These are phyloP conservation scores for Penicillium janthinellum DNA, from an alignment of 2,329 filamentous ascomycete species.

Conservation along the genomic window DNA sequence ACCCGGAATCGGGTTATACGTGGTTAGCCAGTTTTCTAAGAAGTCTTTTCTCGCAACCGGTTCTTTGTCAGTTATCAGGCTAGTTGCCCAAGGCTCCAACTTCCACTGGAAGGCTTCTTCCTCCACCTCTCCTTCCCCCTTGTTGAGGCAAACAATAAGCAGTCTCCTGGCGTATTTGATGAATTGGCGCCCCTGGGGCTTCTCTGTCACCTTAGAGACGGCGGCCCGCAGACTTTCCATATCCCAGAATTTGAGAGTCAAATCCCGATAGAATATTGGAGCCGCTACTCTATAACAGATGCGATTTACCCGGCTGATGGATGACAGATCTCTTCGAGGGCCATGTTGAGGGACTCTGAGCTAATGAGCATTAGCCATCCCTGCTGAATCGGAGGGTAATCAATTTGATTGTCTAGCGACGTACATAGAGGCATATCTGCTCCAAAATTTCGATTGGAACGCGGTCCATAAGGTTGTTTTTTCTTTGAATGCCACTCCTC, in stretches of 20 bases:
- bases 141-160: neutral
- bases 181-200: neutral
- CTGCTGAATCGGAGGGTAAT: neutral
- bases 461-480: neutral
- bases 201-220: constrained; percentile 1
- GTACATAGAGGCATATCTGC: constrained; percentile 3
- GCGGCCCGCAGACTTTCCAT: neutral
- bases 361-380: neutral
- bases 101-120: constrained; percentile 14
- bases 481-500: no score
- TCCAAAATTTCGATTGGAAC: neutral
- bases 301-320: neutral
- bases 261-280: neutral
- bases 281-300: neutral
- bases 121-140: neutral
- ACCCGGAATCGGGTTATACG: no score
- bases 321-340: neutral
- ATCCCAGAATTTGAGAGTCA: constrained; percentile 6
- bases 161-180: constrained; percentile 6
- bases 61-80: neutral
- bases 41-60: neutral
- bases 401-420: neutral
- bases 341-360: neutral
- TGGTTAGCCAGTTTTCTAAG: no score
- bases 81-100: constrained; percentile 2